phyloP scores from a whole-genome alignment of 1,139 yeast species.

The Arxiozyma slooffiae region DNA sequence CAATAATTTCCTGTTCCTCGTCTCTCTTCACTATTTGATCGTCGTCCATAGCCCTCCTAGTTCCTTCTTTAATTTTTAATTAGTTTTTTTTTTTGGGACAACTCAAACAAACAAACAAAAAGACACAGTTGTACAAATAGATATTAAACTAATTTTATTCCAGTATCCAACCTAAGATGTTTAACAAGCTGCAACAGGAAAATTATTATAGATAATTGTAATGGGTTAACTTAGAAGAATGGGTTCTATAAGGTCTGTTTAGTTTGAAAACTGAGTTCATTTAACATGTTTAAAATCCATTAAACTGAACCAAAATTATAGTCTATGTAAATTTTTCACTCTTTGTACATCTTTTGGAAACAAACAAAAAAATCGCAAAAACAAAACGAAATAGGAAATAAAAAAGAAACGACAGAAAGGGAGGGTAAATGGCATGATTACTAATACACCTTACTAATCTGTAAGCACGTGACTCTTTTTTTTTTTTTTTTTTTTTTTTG shows the following conservation, averaged over 20 bases:
- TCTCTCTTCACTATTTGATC: conserved; percentile 9
- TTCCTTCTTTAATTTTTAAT: not conserved
- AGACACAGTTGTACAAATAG: no score
- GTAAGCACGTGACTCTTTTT: not conserved
- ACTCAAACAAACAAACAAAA: not conserved
- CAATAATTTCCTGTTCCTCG: conserved; percentile 27
- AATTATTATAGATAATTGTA: no score
- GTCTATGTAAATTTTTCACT: not conserved
- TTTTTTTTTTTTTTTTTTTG: no score
- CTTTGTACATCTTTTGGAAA: not conserved
- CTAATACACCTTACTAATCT: not conserved
- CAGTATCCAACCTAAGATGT: not conserved
- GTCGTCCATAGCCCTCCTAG: conserved; percentile 11
- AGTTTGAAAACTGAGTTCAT: no score
- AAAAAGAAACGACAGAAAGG: not conserved
- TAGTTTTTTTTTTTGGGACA: not conserved
- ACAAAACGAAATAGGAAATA: not conserved
- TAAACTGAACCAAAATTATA: no score
- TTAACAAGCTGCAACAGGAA: not conserved
- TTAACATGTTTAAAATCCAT: no score
- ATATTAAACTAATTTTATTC: no score
- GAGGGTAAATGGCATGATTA: not conserved
- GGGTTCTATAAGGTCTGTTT: no score
- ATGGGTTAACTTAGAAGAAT: no score
- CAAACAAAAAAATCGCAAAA: not conserved